These are phyloP conservation scores for Aspergillus sclerotialis DNA, from an alignment of 2,329 filamentous ascomycete genomes.

Conservation along the genomic window DNA sequence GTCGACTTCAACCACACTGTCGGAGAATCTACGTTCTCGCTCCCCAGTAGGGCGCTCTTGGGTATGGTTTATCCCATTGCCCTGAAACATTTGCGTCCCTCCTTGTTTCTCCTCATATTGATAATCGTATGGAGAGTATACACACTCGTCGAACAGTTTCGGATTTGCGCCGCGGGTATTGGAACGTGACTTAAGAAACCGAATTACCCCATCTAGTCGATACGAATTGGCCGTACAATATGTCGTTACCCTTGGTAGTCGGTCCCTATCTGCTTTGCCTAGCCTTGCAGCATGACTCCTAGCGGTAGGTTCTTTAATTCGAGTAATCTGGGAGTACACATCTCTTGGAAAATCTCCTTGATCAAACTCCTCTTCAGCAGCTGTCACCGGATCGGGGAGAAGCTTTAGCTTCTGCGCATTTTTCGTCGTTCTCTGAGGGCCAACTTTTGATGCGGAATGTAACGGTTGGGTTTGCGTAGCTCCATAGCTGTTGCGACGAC, in stretches of 20 bases:
- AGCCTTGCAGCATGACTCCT: slow-evolving; percentile 83
- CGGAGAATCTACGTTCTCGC: slow-evolving; percentile 67
- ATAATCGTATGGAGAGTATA: slow-evolving; percentile 92
- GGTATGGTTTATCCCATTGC: slow-evolving; percentile 27
- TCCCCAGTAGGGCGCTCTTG: slow-evolving; percentile 31
- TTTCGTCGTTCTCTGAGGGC: slow-evolving; percentile 89
- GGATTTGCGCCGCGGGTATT: slow-evolving; percentile 74
- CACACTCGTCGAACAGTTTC: slow-evolving; percentile 94
- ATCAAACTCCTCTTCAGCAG: slow-evolving; percentile 65
- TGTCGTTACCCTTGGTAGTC: slow-evolving; percentile 83
- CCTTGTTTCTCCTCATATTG: slow-evolving; percentile 42
- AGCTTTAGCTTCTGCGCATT: slow-evolving; percentile 96
- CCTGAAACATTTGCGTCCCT: slow-evolving; percentile 21
- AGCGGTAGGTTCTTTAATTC: slow-evolving; percentile 94
- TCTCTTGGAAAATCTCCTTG: slow-evolving; percentile 92
- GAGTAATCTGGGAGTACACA: slow-evolving; percentile 94
- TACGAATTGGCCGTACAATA: slow-evolving; percentile 95
- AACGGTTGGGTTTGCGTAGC: slow-evolving; percentile 39
- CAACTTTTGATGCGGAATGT: slow-evolving; percentile 62
- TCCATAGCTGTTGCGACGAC: slow-evolving; percentile 77
- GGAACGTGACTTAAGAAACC: slow-evolving; percentile 78
- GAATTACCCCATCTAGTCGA: slow-evolving; percentile 80
- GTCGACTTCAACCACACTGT: slow-evolving; percentile 59
- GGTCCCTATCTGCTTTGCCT: slow-evolving; percentile 85
- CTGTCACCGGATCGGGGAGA: slow-evolving; percentile 82